Conservation (phyloP, 1,284 basidiomycete species). For the Puccinia polysora region DNA sequence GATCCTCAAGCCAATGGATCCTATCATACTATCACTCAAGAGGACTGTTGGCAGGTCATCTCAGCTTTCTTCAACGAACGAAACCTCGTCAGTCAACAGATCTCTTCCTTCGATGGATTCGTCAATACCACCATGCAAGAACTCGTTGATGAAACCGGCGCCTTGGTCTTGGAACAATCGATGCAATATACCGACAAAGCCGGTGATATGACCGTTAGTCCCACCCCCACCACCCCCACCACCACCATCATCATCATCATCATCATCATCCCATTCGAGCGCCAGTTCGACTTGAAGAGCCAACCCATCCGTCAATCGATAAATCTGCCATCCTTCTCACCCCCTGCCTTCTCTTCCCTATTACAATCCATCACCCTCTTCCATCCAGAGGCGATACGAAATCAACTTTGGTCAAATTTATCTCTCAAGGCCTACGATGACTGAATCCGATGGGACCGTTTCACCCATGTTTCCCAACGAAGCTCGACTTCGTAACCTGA, state of each 20-base stretch:
- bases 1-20: not conserved
- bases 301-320: too few species aligned
- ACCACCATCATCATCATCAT: too few species aligned
- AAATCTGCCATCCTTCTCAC: too few species aligned
- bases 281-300: too few species aligned
- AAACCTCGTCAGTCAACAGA: constrained; percentile 93
- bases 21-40: constrained; percentile 63
- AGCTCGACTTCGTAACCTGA: constrained; percentile 80
- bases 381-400: constrained; percentile 81
- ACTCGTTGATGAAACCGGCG: constrained; percentile 89
- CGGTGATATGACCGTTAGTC: constrained; percentile 62
- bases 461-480: constrained; percentile 96
- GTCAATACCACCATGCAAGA: constrained; percentile 99
- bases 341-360: too few species aligned
- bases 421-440: constrained; percentile 85
- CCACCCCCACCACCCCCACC: too few species aligned
- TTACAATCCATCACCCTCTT: too few species aligned
- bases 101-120: constrained; percentile 98
- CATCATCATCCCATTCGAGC: too few species aligned
- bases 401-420: constrained; percentile 97
- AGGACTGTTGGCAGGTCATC: constrained; percentile 93
- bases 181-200: constrained; percentile 87
- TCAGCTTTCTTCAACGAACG: constrained; percentile 95
- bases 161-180: constrained; percentile 90
- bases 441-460: constrained; percentile 90